Evolutionary conservation across 805 yeast genomes (phyloP).

Genomic region (Wilhelminamyces savonicus): DNA sequence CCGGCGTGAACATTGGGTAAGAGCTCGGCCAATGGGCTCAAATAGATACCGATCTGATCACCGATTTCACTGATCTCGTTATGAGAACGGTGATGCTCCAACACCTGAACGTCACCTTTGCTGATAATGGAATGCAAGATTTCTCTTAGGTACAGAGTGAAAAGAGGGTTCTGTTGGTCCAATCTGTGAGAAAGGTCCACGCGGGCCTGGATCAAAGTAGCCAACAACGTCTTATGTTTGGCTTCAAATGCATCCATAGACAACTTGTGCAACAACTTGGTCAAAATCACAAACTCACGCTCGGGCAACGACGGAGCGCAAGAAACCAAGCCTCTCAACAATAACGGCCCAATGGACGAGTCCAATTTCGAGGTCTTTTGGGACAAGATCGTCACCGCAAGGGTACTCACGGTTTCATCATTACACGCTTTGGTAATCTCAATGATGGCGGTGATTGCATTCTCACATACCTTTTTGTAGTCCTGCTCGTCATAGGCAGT

Average conservation of each 20-base stretch:
- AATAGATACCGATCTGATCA: slow-evolving; percentile 54
- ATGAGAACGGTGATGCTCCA: slow-evolving; percentile 77
- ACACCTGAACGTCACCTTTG: slow-evolving; percentile 71
- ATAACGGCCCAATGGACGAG: slow-evolving; percentile 45
- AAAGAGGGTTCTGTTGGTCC: slow-evolving; percentile 37
- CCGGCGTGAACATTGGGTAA: slow-evolving; percentile 49
- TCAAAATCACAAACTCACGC: slow-evolving; percentile 60
- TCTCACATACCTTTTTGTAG: slow-evolving; percentile 43
- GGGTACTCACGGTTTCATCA: slow-evolving; percentile 66
- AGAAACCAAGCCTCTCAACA: slow-evolving; percentile 56
- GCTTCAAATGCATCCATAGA: slow-evolving; percentile 38
- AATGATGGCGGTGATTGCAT: slow-evolving; percentile 63
- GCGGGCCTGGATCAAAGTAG: slow-evolving; percentile 46
- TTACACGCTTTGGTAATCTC: slow-evolving; percentile 60
- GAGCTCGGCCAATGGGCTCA: slow-evolving; percentile 70
- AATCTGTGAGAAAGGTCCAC: slow-evolving; percentile 37
- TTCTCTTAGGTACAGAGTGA: slow-evolving; percentile 52
- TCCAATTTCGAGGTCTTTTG: slow-evolving; percentile 58
- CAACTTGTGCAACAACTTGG: slow-evolving; percentile 50
- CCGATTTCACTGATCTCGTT: slow-evolving; percentile 65
- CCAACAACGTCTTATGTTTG: slow-evolving; percentile 30
- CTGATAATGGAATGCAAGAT: slow-evolving; percentile 60
- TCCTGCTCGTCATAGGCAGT: slow-evolving; percentile 24
- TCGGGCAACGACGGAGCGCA: slow-evolving; percentile 58
- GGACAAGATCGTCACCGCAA: slow-evolving; percentile 74